Percentiles rank a stretch among this genome's conserved stretches.
Conservation (phyloP, 1,139 yeast genomes). For the Debaryomyces udenii region DNA sequence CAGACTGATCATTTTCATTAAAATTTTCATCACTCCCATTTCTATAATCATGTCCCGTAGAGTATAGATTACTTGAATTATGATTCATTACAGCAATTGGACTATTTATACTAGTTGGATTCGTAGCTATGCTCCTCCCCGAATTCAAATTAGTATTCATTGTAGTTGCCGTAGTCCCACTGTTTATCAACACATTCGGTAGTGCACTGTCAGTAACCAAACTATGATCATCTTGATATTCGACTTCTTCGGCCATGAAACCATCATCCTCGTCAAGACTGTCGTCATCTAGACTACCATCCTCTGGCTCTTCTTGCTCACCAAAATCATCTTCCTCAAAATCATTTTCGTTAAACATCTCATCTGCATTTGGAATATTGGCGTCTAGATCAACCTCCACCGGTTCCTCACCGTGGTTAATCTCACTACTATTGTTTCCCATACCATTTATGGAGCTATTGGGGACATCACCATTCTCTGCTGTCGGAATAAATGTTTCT, state of each 20-base stretch:
- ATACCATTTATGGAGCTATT: constrained; percentile 13
- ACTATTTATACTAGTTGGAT: constrained; percentile 22
- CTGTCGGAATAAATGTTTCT: constrained; percentile 16
- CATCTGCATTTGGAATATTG: constrained; percentile 47
- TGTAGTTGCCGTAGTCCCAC: constrained; percentile 22
- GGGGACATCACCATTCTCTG: constrained; percentile 16
- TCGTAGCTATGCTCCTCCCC: constrained; percentile 24
- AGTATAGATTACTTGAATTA: constrained; percentile 6
- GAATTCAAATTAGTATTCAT: constrained; percentile 18
- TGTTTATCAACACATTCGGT: constrained; percentile 22
- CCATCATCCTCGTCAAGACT: constrained; percentile 39
- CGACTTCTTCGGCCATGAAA: constrained; percentile 62
- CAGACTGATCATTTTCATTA: constrained; percentile 35
- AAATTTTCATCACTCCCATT: constrained; percentile 15
- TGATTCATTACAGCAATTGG: constrained; percentile 10
- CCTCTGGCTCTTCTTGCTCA: constrained; percentile 15
- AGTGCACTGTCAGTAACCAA: constrained; percentile 24
- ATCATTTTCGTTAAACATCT: constrained; percentile 14
- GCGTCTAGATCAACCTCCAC: constrained; percentile 49
- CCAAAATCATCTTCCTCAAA: constrained; percentile 14
- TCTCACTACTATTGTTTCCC: constrained; percentile 2
- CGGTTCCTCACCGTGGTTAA: constrained; percentile 12
- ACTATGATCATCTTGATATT: constrained; percentile 58
- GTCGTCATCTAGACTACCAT: constrained; percentile 18
- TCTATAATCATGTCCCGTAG: constrained; percentile 15